These are phyloP conservation scores for Acer negundo DNA, from an alignment of 345 rosid species.

Conservation along the genomic window DNA sequence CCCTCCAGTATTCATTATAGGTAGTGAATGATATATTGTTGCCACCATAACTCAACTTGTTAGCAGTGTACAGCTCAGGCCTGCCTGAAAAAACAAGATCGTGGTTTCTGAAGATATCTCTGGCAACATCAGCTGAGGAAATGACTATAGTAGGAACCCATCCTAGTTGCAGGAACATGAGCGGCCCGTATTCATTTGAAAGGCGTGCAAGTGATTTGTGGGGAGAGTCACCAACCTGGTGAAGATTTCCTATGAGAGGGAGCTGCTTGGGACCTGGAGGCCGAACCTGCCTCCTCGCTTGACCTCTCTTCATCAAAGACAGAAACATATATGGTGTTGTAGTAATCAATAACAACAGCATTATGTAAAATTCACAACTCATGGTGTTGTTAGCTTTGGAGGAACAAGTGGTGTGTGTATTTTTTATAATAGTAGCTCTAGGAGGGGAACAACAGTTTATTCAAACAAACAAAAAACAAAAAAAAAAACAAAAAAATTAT, in stretches of 20 bases:
- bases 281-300: conserved; percentile 3
- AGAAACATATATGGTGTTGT: neutral
- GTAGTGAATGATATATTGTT: conserved; percentile 32
- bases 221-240: conserved; percentile 25
- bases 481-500: too few relatives aligned
- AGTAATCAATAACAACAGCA: neutral
- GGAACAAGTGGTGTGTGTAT: too few relatives aligned
- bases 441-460: too few relatives aligned
- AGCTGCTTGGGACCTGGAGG: conserved; percentile 45
- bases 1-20: conserved; percentile 39
- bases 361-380: neutral
- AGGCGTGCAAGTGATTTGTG: conserved; percentile 28
- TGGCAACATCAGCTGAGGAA: conserved; percentile 39
- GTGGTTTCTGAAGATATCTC: conserved; percentile 37
- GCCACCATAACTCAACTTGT: conserved; percentile 24
- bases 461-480: too few relatives aligned
- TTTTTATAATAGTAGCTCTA: too few relatives aligned
- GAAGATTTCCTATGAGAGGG: conserved; percentile 44
- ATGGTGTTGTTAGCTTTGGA: neutral
- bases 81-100: conserved; percentile 41
- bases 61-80: conserved; percentile 19
- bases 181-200: conserved; percentile 35
- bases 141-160: conserved; percentile 36
- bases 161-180: conserved; percentile 49
- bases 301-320: neutral